Evolutionary conservation across 1,284 basidiomycete species (phyloP).

Genomic region (Ceratorhiza oryzae-sativae): DNA sequence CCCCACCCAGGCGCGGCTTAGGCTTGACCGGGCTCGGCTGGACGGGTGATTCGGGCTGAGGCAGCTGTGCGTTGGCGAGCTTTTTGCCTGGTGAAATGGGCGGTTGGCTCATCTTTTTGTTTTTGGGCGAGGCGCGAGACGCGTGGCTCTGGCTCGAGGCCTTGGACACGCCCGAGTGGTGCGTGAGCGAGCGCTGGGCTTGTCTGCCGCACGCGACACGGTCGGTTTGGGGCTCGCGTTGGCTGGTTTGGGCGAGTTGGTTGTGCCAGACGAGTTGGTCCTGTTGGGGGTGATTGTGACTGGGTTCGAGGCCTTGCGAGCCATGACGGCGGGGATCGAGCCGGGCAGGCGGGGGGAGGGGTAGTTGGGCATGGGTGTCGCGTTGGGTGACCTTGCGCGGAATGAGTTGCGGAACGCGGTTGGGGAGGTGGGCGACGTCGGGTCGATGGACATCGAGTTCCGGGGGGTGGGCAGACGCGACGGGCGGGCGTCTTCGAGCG

Average conservation of each 20-base stretch:
- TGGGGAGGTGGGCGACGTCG: constrained; percentile 9
- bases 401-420: not conserved
- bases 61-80: not conserved
- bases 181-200: constrained; percentile 39
- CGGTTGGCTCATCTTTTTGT: not conserved
- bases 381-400: constrained; percentile 44
- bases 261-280: not conserved
- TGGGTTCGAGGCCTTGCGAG: constrained; percentile 30
- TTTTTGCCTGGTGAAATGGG: constrained; percentile 24
- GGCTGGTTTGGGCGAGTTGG: constrained; percentile 13
- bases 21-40: constrained; percentile 29
- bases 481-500: constrained; percentile 46
- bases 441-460: constrained; percentile 19
- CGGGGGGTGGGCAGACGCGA: constrained; percentile 31
- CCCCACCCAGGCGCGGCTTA: constrained; percentile 18
- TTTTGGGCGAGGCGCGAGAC: constrained; percentile 32
- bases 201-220: constrained; percentile 26
- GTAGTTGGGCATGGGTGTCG: constrained; percentile 45
- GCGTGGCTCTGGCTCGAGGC: constrained; percentile 46
- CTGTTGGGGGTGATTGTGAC: constrained; percentile 27
- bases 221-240: constrained; percentile 34
- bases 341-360: constrained; percentile 42
- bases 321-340: constrained; percentile 42
- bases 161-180: constrained; percentile 34
- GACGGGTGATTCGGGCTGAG: constrained; percentile 27